These are phyloP conservation scores for Fusarium redolens DNA, from an alignment of 2,329 filamentous ascomycete species.

Conservation along the genomic window DNA sequence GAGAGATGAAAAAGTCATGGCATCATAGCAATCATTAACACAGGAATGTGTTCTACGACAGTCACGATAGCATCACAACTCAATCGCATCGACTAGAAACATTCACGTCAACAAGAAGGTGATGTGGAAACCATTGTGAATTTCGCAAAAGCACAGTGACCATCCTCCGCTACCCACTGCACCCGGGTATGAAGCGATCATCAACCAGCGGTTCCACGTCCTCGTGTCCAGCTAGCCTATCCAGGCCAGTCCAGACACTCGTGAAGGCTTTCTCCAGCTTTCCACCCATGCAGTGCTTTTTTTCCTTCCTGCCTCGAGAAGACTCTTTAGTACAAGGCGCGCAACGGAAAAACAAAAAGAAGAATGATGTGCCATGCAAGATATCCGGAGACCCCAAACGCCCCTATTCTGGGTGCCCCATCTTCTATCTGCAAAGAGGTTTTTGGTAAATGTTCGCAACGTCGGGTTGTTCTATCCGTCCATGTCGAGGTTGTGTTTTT, in stretches of 20 bases:
- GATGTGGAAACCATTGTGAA: slow-evolving; percentile 66
- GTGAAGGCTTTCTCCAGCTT: slow-evolving; percentile 69
- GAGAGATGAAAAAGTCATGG: neutral
- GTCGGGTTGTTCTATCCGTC: slow-evolving; percentile 60
- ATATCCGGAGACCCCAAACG: slow-evolving; percentile 85
- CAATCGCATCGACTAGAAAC: slow-evolving; percentile 28
- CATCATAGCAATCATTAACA: slow-evolving; percentile 6
- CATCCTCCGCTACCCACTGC: slow-evolving; percentile 60
- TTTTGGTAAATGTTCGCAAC: slow-evolving; percentile 56
- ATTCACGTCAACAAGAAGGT: slow-evolving; percentile 30
- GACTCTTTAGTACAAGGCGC: slow-evolving; percentile 60
- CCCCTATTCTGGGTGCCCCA: slow-evolving; percentile 73
- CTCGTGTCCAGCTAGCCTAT: slow-evolving; percentile 61
- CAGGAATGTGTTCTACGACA: slow-evolving; percentile 18
- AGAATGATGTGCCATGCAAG: slow-evolving; percentile 72
- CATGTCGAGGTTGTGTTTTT: slow-evolving; percentile 62
- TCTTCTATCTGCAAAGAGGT: slow-evolving; percentile 76
- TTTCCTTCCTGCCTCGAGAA: slow-evolving; percentile 54
- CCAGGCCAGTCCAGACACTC: slow-evolving; percentile 59
- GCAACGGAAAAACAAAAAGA: slow-evolving; percentile 61
- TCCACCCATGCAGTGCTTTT: slow-evolving; percentile 66
- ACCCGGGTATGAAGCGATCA: slow-evolving; percentile 71
- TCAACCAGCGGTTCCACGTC: slow-evolving; percentile 72
- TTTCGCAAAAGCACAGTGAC: slow-evolving; percentile 70
- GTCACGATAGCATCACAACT: slow-evolving; percentile 36